phyloP scores from a whole-genome alignment of 2,329 filamentous ascomycete species.

The Xylariaceae sp. region DNA sequence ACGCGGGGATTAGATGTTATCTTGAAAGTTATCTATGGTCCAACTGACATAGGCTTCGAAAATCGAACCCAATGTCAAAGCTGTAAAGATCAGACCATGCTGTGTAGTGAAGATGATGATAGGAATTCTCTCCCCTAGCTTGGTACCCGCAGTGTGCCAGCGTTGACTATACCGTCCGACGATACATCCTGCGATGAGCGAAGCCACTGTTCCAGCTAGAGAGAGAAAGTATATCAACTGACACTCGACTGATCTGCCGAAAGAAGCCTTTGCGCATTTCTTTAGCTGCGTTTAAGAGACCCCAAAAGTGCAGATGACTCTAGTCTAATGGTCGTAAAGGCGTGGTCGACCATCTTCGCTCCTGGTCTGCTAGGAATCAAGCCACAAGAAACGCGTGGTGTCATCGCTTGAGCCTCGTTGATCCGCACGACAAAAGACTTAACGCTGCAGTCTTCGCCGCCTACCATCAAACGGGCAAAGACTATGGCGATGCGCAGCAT shows the following conservation, averaged over 20 bases:
- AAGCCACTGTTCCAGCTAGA: conserved; percentile 18
- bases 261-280: conserved; percentile 28
- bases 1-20: conserved; percentile 12
- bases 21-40: conserved; percentile 10
- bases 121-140: conserved; percentile 6
- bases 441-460: conserved; percentile 24
- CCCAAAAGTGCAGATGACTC: conserved; percentile 32
- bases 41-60: conserved; percentile 20
- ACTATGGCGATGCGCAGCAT: conserved; percentile 31
- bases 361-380: conserved; percentile 27
- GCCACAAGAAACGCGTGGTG: conserved; percentile 26
- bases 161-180: conserved; percentile 20
- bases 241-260: conserved; percentile 22
- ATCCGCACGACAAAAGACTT: conserved; percentile 32
- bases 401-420: conserved; percentile 24
- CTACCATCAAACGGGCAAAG: conserved; percentile 30
- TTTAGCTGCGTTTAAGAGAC: conserved; percentile 5
- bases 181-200: conserved; percentile 16
- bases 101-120: conserved; percentile 28
- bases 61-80: conserved; percentile 15
- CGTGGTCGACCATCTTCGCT: conserved; percentile 28
- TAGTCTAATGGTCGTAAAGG: conserved; percentile 33
- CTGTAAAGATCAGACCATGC: conserved; percentile 22
- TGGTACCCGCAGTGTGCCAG: conserved; percentile 11
- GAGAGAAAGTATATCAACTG: conserved; percentile 25